phyloP scores from a whole-genome alignment of 176 grass and related monocot genomes.

The Coix lacrymajobi region DNA sequence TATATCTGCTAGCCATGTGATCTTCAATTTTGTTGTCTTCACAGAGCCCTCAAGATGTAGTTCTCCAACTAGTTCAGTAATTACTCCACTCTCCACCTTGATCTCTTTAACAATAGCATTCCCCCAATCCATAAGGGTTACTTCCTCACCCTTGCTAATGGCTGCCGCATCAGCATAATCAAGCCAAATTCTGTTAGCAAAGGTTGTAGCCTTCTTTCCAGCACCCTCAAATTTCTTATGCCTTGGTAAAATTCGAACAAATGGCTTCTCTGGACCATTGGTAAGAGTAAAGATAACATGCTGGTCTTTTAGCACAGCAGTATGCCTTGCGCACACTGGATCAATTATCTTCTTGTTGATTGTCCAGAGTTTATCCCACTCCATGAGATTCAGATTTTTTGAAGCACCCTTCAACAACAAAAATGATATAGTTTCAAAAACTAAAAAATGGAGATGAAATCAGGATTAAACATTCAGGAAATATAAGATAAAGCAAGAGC shows the following conservation, averaged over 20 bases:
- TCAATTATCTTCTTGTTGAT: conserved; percentile 92
- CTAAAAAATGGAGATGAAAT: not conserved
- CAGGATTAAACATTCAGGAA: not conserved
- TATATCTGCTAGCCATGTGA: not conserved
- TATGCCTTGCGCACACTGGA: conserved; percentile 82
- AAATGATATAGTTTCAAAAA: not conserved
- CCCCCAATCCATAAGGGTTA: not conserved
- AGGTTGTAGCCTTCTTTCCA: not conserved
- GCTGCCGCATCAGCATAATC: not conserved
- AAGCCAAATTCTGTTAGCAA: not conserved
- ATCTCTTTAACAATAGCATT: not conserved
- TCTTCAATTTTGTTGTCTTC: not conserved
- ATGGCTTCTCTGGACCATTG: conserved; percentile 70
- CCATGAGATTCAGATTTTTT: conserved; percentile 95
- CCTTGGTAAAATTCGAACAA: conserved; percentile 64
- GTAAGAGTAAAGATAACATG: conserved; percentile 53
- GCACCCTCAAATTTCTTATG: conserved; percentile 77
- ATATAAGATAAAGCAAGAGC: not conserved
- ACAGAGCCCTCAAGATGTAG: not conserved
- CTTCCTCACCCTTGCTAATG: not conserved
- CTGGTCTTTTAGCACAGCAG: conserved; percentile 63
- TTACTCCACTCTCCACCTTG: not conserved
- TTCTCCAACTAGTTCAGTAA: not conserved
- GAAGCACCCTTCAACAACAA: conserved; percentile 68
- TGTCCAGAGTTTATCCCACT: conserved; percentile 98